These are phyloP conservation scores for Mastigamoeba balamuthi DNA, from an alignment of 78 protist genomes.

Conservation along the genomic window DNA sequence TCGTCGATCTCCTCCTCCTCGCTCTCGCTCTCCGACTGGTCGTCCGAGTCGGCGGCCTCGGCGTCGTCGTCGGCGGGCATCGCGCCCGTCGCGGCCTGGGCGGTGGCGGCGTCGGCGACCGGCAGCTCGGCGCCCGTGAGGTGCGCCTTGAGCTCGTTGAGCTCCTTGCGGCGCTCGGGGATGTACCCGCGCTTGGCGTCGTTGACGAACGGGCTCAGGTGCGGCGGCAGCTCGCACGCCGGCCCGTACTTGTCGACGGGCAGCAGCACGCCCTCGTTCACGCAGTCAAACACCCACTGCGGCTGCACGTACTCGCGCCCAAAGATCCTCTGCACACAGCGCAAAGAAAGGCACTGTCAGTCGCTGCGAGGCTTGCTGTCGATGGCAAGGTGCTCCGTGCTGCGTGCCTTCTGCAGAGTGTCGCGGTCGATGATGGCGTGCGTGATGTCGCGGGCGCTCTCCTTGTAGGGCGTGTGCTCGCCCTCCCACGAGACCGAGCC, in stretches of 20 bases:
- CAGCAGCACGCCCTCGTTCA: conserved; percentile 55
- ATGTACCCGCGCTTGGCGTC: conserved; percentile 26
- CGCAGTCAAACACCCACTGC: conserved; percentile 92
- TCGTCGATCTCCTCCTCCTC: too few species aligned
- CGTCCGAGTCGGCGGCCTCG: too few species aligned
- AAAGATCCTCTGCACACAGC: not conserved
- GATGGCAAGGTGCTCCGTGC: not conserved
- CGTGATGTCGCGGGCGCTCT: conserved; percentile 27
- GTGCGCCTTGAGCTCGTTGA: conserved; percentile 25
- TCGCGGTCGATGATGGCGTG: conserved; percentile 57
- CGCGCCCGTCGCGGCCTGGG: too few species aligned
- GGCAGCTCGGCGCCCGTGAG: too few species aligned
- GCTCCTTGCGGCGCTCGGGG: conserved; percentile 25
- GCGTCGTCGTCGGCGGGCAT: too few species aligned
- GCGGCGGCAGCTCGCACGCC: conserved; percentile 79
- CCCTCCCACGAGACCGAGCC: conserved; percentile 56
- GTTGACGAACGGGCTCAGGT: conserved; percentile 85
- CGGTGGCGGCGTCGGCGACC: too few species aligned
- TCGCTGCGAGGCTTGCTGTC: not conserved
- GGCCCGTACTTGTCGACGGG: conserved; percentile 26
- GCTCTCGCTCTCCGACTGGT: too few species aligned
- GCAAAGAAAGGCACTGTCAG: not conserved
- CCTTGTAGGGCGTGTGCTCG: not conserved
- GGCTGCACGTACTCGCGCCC: conserved; percentile 82
- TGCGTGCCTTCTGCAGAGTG: not conserved